A percentile compares a stretch with the other conserved stretches of the same genome.
These are phyloP conservation scores for Penicillium sp. DNA, from an alignment of 2,329 filamentous ascomycete genomes.

Conservation along the genomic window DNA sequence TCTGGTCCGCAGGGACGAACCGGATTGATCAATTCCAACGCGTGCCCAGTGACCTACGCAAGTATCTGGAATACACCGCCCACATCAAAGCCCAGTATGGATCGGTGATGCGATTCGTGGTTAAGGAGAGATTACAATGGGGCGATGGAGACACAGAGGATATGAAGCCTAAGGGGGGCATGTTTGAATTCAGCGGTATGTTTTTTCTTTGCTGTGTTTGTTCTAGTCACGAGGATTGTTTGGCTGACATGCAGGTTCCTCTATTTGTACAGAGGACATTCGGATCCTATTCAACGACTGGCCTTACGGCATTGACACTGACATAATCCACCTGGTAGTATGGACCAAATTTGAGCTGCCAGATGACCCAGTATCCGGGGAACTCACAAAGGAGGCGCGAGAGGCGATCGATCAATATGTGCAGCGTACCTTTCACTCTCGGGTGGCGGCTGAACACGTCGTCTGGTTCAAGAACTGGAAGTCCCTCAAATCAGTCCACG, in stretches of 20 bases:
- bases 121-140: slow-evolving; percentile 72
- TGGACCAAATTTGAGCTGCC: slow-evolving; percentile 88
- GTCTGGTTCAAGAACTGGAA: slow-evolving; percentile 95
- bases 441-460: slow-evolving; percentile 50
- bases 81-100: slow-evolving; percentile 67
- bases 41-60: slow-evolving; percentile 72
- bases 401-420: slow-evolving; percentile 71
- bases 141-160: slow-evolving; percentile 41
- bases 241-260: neutral
- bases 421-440: slow-evolving; percentile 60
- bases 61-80: slow-evolving; percentile 71
- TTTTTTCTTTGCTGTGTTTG: neutral
- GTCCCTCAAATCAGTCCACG: slow-evolving; percentile 77
- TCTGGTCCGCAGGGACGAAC: slow-evolving; percentile 55
- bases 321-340: slow-evolving; percentile 81
- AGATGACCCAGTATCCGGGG: slow-evolving; percentile 65
- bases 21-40: slow-evolving; percentile 75
- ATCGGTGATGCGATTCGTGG: slow-evolving; percentile 74
- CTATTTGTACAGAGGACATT: slow-evolving; percentile 53
- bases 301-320: slow-evolving; percentile 81
- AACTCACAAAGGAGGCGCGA: slow-evolving; percentile 65
- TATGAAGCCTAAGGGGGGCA: slow-evolving; percentile 29
- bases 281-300: slow-evolving; percentile 87
- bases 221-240: neutral
- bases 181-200: slow-evolving; percentile 40